Conservation (phyloP, 2,329 filamentous ascomycete species). For the Huntiella bhutanensis region DNA sequence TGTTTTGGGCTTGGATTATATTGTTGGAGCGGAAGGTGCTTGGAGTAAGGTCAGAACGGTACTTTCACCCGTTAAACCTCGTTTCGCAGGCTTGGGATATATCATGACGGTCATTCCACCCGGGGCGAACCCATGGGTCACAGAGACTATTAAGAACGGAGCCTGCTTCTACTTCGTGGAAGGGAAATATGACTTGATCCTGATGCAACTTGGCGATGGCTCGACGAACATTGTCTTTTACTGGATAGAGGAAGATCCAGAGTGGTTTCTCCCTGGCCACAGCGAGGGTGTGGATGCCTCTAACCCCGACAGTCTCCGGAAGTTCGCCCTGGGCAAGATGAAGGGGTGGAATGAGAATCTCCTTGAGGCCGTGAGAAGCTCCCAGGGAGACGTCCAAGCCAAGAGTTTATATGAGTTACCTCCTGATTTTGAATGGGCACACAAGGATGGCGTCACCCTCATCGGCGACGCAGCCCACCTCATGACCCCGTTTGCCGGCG, state of each 20-base stretch:
- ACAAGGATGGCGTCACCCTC: conserved; percentile 30
- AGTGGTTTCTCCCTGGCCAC: background rate
- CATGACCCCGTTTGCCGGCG: conserved; percentile 38
- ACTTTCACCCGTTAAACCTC: conserved; percentile 22
- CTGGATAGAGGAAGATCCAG: background rate
- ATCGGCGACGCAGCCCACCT: conserved; percentile 42
- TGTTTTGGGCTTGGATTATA: conserved; percentile 21
- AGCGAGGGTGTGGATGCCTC: background rate
- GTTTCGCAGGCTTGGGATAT: conserved; percentile 21
- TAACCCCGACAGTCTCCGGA: background rate
- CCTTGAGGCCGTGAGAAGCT: background rate
- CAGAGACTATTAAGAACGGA: background rate
- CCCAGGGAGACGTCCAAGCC: conserved; percentile 17
- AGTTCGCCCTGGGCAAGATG: background rate
- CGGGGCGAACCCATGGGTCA: background rate
- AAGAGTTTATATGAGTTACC: conserved; percentile 35
- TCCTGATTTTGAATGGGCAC: conserved; percentile 27
- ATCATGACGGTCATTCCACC: background rate
- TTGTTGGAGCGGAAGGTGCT: conserved; percentile 21
- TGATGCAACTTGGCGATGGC: background rate
- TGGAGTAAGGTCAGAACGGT: conserved; percentile 21
- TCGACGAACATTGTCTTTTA: background rate
- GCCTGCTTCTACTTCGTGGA: background rate
- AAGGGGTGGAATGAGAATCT: background rate
- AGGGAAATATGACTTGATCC: background rate